Evolutionary conservation across 2,329 filamentous ascomycete genomes (phyloP).

Genomic region (Claviceps capensis): DNA sequence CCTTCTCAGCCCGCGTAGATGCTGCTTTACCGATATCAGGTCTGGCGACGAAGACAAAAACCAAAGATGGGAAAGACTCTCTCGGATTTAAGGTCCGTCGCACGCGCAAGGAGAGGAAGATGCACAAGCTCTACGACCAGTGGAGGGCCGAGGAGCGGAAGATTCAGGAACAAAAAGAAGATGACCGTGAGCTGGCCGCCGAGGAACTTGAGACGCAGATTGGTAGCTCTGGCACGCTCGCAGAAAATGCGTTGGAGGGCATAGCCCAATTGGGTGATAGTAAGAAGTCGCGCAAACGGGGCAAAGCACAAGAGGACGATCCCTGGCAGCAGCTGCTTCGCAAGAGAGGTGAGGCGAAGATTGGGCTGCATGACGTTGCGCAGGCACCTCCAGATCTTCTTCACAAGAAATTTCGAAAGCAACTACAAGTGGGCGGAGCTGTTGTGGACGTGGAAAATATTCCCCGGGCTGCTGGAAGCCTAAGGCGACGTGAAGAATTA

Average conservation of each 20-base stretch:
- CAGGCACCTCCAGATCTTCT: slow-evolving; percentile 66
- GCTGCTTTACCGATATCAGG: slow-evolving; percentile 65
- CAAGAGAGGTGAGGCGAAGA: slow-evolving; percentile 43
- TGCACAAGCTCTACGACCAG: slow-evolving; percentile 69
- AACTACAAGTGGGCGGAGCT: slow-evolving; percentile 21
- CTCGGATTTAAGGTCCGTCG: slow-evolving; percentile 51
- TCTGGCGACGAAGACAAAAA: slow-evolving; percentile 45
- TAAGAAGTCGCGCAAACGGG: slow-evolving; percentile 16
- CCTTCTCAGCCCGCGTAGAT: slow-evolving; percentile 74
- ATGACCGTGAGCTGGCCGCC: slow-evolving; percentile 50
- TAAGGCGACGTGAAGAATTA: slow-evolving; percentile 25
- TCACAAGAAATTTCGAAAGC: slow-evolving; percentile 29
- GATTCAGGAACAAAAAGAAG: slow-evolving; percentile 49
- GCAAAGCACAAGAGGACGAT: slow-evolving; percentile 47
- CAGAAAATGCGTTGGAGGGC: slow-evolving; percentile 24
- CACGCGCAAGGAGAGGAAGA: slow-evolving; percentile 74
- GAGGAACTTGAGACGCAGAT: slow-evolving; percentile 50
- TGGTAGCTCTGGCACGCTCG: slow-evolving; percentile 31
- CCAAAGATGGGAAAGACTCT: slow-evolving; percentile 48
- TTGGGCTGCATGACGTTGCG: slow-evolving; percentile 45
- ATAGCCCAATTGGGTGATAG: slow-evolving; percentile 23
- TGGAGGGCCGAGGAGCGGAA: slow-evolving; percentile 56
- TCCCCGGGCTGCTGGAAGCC: slow-evolving; percentile 25
- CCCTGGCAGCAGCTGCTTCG: slow-evolving; percentile 65
- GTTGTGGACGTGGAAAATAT: slow-evolving; percentile 22